A percentile compares a stretch with the other conserved stretches of the same genome.
Evolutionary conservation across 2,329 filamentous ascomycete species (phyloP).

Genomic region (Verticillium zaregamsianum): DNA sequence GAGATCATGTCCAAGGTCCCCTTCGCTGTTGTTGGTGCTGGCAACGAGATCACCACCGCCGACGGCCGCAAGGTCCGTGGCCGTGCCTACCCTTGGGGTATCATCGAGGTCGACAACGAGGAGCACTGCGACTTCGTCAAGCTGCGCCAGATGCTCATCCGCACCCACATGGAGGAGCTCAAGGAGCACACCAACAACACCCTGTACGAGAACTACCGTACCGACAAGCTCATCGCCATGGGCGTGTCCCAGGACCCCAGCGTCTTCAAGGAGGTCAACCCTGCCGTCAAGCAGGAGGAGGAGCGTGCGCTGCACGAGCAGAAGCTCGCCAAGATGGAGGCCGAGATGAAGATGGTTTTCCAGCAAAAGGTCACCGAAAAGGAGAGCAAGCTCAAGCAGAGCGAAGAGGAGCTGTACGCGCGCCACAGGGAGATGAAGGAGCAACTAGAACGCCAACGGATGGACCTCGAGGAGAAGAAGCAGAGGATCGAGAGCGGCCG

Average conservation of each 20-base stretch:
- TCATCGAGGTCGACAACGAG: constrained; percentile 99
- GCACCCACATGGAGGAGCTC: constrained; percentile 99
- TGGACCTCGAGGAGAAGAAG: constrained; percentile 99
- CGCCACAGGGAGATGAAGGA: constrained; percentile 99
- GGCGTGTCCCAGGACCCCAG: constrained; percentile 97
- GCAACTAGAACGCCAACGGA: constrained; percentile 90
- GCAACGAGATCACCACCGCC: constrained; percentile 83
- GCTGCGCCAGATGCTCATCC: constrained; percentile 98
- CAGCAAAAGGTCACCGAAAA: constrained; percentile 99
- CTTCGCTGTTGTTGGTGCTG: constrained; percentile 96
- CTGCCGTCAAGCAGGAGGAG: constrained; percentile 99
- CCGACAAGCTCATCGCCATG: constrained; percentile 98
- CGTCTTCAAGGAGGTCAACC: constrained; percentile 99
- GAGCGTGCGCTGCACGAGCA: constrained; percentile 97
- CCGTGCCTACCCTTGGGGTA: constrained; percentile 95
- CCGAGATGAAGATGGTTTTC: constrained; percentile 99
- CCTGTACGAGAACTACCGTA: constrained; percentile 99
- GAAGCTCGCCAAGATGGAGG: constrained; percentile 99
- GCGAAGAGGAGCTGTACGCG: constrained; percentile 97
- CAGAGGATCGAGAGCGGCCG: constrained; percentile 87
- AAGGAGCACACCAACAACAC: constrained; percentile 99
- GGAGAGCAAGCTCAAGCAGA: constrained; percentile 99
- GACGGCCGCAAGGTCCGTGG: constrained; percentile 96
- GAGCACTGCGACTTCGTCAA: constrained; percentile 99
- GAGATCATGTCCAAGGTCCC: constrained; percentile 99